Evolutionary conservation across 2,329 filamentous ascomycete genomes (phyloP), one percentile per base, ranked within the genome.

Genomic region (Cryphonectria japonica): DNA sequence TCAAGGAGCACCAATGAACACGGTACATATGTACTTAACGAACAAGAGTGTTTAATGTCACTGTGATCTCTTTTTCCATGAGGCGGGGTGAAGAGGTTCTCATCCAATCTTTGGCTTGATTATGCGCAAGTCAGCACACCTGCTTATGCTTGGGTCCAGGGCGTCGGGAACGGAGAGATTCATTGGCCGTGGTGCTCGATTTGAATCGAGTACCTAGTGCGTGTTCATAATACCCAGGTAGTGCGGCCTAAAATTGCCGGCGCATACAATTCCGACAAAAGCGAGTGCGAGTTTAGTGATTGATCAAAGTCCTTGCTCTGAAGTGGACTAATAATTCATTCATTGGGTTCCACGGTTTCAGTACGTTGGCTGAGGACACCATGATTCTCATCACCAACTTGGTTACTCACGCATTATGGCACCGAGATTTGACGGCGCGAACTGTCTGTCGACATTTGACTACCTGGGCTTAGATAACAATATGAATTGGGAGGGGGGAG

Each of bases 91-190:
- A 8, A 14, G 26, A 34, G 13, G 6, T 22, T 16, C 26, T 14
- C 9, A 2, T 39, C 11, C 9, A 39, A 26, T 32, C 4, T 32
- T 52, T 54, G n/a, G 22, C 6, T 3, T 26, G 50, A 8, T 54
- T 50, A 8, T 50, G 50, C 22, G 9, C n/a, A 26, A 32, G 54
- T 59, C 54, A 37, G 57, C 57, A 29, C 6, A 14, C 32, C 6
- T 29, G 26, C 57, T 46, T 22, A 46, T 46, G 19, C 43, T 22
- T 46, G 43, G 29, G 32, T 29, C 16, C 32, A 14, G 34, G 6
- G 6, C 52, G 26, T 26, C 19, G 32, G 57, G 57, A 61, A 61
- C 57, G 57, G 57, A 61, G 57, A n/a, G 34, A 61, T 37, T 60
- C 32, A 11, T 37, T 19, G 29, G 6, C n/a, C n/a, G 29, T 37